Evolutionary conservation across 768 basidiomycete species (phyloP).

Genomic region (Vararia minispora): DNA sequence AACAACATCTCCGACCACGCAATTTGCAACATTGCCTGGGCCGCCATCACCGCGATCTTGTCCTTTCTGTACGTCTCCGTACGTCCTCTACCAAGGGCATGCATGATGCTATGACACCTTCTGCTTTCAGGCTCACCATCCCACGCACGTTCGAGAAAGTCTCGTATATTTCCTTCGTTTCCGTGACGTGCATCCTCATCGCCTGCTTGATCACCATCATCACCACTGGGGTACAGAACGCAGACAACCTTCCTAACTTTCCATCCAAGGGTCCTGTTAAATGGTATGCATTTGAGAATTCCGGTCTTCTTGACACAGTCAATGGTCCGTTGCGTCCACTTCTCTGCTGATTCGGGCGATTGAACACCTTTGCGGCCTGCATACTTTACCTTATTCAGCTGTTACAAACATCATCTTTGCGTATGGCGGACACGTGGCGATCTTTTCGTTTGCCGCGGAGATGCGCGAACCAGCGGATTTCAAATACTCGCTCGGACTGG

Average conservation of each 20-base stretch:
- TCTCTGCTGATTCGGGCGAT: too few relatives aligned
- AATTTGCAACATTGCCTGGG: conserved; percentile 1
- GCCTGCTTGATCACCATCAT: conserved; percentile 1
- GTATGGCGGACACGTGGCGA: conserved; percentile 1
- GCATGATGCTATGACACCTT: too few relatives aligned
- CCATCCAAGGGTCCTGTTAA: not conserved
- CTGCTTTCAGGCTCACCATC: not conserved
- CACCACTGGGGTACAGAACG: not conserved
- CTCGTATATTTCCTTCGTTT: conserved; percentile 3
- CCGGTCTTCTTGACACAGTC: not conserved
- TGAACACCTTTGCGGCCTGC: not conserved
- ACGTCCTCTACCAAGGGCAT: not conserved
- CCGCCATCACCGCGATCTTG: conserved; percentile 1
- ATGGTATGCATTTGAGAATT: conserved; percentile 1
- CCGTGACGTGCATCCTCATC: not conserved
- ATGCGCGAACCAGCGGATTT: conserved; percentile 1
- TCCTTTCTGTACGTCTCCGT: not conserved
- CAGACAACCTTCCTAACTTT: not conserved
- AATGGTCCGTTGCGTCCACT: not conserved
- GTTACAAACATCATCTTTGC: conserved; percentile 3
- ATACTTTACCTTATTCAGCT: not conserved
- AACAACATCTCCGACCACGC: not conserved
- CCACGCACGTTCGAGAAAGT: conserved; percentile 2
- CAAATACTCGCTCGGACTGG: conserved; percentile 3
- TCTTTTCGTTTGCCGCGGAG: conserved; percentile 2